Conservation (phyloP, 768 basidiomycete species). For the Lactarius sanguifluus region DNA sequence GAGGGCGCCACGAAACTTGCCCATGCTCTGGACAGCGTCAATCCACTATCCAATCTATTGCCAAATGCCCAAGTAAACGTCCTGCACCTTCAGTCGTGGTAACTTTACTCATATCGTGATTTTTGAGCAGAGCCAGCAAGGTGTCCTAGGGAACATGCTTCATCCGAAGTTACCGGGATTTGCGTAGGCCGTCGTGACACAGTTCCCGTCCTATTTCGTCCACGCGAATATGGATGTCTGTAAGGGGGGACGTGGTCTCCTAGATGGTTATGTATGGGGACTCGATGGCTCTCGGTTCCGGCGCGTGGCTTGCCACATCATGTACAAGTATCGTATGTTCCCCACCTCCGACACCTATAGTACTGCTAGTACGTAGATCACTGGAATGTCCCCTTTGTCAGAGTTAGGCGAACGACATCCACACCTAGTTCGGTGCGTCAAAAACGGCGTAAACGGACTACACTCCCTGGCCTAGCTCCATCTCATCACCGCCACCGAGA, state of each 20-base stretch:
- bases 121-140: neutral
- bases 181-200: neutral
- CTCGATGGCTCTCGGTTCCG: neutral
- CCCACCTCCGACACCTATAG: neutral
- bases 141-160: slow-evolving; percentile 4
- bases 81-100: neutral
- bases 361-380: neutral
- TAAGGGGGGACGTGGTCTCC: neutral
- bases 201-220: neutral
- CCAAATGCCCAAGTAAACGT: neutral
- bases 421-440: neutral
- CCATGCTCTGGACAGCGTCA: neutral
- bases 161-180: slow-evolving; percentile 14
- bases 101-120: neutral
- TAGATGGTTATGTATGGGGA: neutral
- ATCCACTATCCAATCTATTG: slow-evolving; percentile 1
- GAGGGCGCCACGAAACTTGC: neutral
- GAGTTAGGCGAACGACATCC: neutral
- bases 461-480: neutral
- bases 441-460: neutral
- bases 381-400: neutral
- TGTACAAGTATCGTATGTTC: neutral
- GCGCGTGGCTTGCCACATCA: neutral
- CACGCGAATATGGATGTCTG: too few species aligned
- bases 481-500: neutral